Evolutionary conservation across 176 grass and related monocot genomes (phyloP).

Genomic region (Avena insularis): DNA sequence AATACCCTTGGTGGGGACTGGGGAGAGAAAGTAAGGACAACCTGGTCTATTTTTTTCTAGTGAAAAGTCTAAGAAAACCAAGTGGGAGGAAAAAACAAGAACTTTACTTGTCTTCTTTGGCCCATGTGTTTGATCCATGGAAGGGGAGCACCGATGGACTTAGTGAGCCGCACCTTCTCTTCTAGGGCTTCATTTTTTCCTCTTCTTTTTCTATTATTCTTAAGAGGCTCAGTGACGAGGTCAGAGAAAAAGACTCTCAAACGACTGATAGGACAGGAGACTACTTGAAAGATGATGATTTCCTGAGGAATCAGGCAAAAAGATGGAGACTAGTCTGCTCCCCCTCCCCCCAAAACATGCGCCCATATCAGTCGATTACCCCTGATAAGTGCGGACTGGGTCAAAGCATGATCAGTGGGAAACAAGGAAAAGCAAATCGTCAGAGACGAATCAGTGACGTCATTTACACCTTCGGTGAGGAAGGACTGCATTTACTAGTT

Average conservation of each 20-base stretch:
- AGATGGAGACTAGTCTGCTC: background rate
- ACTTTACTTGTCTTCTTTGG: too few species aligned
- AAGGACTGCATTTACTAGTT: background rate
- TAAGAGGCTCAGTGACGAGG: background rate
- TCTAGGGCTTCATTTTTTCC: too few species aligned
- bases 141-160: too few species aligned
- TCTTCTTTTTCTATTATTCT: background rate
- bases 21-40: too few species aligned
- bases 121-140: too few species aligned
- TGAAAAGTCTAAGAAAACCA: too few species aligned
- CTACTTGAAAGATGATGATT: background rate
- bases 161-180: too few species aligned
- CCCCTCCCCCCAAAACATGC: too few species aligned
- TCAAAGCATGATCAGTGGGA: background rate
- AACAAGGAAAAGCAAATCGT: background rate
- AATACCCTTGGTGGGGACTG: too few species aligned
- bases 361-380: background rate
- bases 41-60: too few species aligned
- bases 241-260: background rate
- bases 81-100: too few species aligned
- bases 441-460: background rate
- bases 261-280: background rate
- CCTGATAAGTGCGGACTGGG: background rate
- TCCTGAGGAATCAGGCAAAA: background rate
- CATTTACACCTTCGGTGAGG: background rate